Evolutionary conservation across 1,284 basidiomycete species (phyloP), one percentile per base, ranked within the genome.

Genomic region (Tylopilus orsonianus): DNA sequence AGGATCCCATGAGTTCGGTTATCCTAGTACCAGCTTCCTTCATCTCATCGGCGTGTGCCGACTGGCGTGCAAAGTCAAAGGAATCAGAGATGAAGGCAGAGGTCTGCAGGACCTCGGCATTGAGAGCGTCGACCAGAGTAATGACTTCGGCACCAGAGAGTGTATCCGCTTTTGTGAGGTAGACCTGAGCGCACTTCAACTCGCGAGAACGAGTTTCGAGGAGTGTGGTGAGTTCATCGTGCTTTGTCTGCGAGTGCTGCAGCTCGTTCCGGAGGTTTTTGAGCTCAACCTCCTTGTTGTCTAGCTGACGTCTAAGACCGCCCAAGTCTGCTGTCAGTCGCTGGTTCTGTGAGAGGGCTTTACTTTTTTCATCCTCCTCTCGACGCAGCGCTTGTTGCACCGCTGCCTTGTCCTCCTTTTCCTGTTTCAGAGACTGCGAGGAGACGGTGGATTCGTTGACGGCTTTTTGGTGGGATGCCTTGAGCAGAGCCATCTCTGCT

Each of bases 51-150:
- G 55, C 56, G 23, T 63, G 61, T 2, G 48, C 54, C 3, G 57
- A 50, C 9, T 53, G 49, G 32, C 64, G 66, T 12, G 49, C 60
- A 50, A 71, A 70, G 41, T 64, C 68, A 50, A 74, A 69, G 30
- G 73, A 68, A 50, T 80, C 74, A 0, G 77, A 70, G 59, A 81
- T 72, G 50, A 68, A 67, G 7, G 74, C 73, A 0, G 76, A 68
- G 6, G 69, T 71, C 53, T 80, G 78, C 50, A 75, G 65, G 38
- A 81, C 75, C 56, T 79, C 77, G 23, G 64, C 56, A 54, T 81
- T 79, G 56, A 81, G 62, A 2, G 57, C 63, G 39, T 75, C 68
- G 46, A 81, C 56, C 51, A 75, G 66, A 1, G 61, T 52, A 26
- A 77, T 70, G 30, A 80, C 72, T 29, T 81, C 78, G 2, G 70